These are phyloP conservation scores for Botryotinia narcissicola DNA, from an alignment of 2,329 filamentous ascomycete species.

Conservation along the genomic window DNA sequence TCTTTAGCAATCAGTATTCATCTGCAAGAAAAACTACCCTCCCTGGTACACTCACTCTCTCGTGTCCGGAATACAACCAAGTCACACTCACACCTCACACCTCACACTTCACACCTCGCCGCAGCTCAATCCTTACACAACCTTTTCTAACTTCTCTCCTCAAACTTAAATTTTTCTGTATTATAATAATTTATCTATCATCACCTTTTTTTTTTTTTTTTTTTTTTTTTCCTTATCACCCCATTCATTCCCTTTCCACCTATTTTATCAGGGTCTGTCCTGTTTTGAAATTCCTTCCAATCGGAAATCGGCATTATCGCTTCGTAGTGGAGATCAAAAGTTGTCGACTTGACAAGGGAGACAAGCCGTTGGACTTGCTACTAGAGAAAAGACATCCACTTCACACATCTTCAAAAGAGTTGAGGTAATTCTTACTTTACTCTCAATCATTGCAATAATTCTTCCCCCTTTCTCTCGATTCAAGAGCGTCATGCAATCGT, in stretches of 20 bases:
- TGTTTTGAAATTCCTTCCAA: slow-evolving; percentile 18
- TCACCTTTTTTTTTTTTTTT: not conserved
- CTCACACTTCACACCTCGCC: not conserved
- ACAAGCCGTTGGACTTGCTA: slow-evolving; percentile 9
- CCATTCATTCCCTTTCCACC: slow-evolving; percentile 1
- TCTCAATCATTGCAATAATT: not conserved
- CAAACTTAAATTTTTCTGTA: not conserved
- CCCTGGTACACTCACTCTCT: not conserved
- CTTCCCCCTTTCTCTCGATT: not conserved
- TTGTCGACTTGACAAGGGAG: slow-evolving; percentile 22
- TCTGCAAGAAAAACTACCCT: not conserved
- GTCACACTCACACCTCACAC: not conserved
- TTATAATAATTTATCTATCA: not conserved
- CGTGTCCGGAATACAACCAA: not conserved
- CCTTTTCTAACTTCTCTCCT: not conserved
- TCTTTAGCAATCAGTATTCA: not conserved
- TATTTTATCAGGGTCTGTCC: slow-evolving; percentile 9
- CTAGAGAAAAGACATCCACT: slow-evolving; percentile 15
- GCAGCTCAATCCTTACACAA: not conserved
- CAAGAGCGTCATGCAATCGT: slow-evolving; percentile 14
- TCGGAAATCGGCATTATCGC: slow-evolving; percentile 23
- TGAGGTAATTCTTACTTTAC: not conserved
- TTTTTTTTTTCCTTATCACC: not conserved
- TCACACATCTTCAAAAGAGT: slow-evolving; percentile 10
- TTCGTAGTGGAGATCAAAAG: slow-evolving; percentile 19